These are phyloP conservation scores for Xylariales sp. DNA, from an alignment of 2,329 filamentous ascomycete genomes.

Conservation along the genomic window DNA sequence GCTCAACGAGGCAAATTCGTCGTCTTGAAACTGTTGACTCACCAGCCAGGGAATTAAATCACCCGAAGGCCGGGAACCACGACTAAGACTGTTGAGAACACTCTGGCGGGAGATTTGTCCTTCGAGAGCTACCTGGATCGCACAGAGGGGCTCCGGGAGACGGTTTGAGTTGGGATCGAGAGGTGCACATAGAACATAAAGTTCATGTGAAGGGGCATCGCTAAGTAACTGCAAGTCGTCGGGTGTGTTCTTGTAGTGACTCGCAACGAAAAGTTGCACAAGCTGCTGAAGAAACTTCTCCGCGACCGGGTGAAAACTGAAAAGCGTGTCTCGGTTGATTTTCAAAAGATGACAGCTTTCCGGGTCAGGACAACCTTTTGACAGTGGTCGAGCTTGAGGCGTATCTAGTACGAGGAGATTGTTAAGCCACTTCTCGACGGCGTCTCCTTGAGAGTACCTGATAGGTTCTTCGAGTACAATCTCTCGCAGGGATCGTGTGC, in stretches of 20 bases:
- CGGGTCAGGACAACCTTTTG: constrained; percentile 87
- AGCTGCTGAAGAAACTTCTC: constrained; percentile 98
- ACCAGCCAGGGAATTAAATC: constrained; percentile 98
- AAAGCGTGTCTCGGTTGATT: constrained; percentile 96
- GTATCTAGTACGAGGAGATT: constrained; percentile 92
- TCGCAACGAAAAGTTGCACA: constrained; percentile 97
- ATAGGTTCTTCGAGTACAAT: constrained; percentile 95
- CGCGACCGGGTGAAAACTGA: constrained; percentile 96
- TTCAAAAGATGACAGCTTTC: constrained; percentile 90
- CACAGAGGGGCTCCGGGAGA: constrained; percentile 91
- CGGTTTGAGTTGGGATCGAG: constrained; percentile 77
- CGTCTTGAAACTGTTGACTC: constrained; percentile 97
- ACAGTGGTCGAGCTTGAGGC: constrained; percentile 80
- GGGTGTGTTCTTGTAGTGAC: constrained; percentile 96
- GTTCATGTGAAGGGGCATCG: constrained; percentile 94
- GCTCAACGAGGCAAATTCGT: constrained; percentile 92
- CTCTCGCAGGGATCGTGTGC: constrained; percentile 86
- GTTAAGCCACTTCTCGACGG: constrained; percentile 97
- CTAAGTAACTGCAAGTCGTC: constrained; percentile 99
- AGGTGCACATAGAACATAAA: constrained; percentile 93
- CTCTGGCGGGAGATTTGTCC: constrained; percentile 94
- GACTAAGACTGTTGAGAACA: constrained; percentile 87
- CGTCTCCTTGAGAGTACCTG: constrained; percentile 89
- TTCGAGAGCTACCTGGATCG: constrained; percentile 93
- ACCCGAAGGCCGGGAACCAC: constrained; percentile 88